A percentile compares a stretch with the other conserved stretches of the same genome.
Evolutionary conservation across 495 filamentous ascomycete genomes (phyloP).

Genomic region (Penicillium alfredii): DNA sequence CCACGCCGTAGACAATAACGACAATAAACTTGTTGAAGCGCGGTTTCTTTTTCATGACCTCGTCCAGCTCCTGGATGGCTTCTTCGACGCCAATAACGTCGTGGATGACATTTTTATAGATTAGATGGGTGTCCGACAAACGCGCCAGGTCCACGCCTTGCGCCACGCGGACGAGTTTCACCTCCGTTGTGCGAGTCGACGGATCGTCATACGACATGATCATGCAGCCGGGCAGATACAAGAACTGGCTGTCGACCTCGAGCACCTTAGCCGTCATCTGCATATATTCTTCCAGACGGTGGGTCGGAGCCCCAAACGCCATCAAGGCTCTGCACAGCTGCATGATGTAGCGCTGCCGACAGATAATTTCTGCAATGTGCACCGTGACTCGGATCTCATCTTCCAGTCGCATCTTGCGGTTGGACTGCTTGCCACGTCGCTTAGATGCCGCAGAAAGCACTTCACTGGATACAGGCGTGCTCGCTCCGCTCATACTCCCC

Average conservation of each 20-base stretch:
- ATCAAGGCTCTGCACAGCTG: conserved; percentile 82
- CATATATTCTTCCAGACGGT: conserved; percentile 77
- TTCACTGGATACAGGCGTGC: conserved; percentile 26
- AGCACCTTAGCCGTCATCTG: conserved; percentile 79
- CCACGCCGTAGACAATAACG: conserved; percentile 72
- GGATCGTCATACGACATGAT: conserved; percentile 88
- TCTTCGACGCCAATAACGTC: conserved; percentile 78
- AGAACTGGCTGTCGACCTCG: conserved; percentile 79
- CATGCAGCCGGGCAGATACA: conserved; percentile 90
- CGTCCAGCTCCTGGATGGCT: conserved; percentile 62
- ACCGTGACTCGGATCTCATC: conserved; percentile 73
- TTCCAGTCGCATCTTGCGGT: conserved; percentile 21
- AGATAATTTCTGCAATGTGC: conserved; percentile 76
- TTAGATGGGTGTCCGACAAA: conserved; percentile 71
- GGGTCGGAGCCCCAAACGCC: conserved; percentile 68
- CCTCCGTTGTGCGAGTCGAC: conserved; percentile 79
- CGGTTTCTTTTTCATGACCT: conserved; percentile 56
- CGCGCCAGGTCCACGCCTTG: conserved; percentile 79
- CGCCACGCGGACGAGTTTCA: conserved; percentile 69
- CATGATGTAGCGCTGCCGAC: conserved; percentile 74
- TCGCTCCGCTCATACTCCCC: conserved; percentile 21
- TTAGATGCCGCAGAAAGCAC: conserved; percentile 26
- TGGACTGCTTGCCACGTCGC: conserved; percentile 21
- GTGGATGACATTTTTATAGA: conserved; percentile 89
- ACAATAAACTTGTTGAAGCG: conserved; percentile 61